Evolutionary conservation across 2,329 filamentous ascomycete species (phyloP).

Genomic region (Tetracladium maxilliforme): DNA sequence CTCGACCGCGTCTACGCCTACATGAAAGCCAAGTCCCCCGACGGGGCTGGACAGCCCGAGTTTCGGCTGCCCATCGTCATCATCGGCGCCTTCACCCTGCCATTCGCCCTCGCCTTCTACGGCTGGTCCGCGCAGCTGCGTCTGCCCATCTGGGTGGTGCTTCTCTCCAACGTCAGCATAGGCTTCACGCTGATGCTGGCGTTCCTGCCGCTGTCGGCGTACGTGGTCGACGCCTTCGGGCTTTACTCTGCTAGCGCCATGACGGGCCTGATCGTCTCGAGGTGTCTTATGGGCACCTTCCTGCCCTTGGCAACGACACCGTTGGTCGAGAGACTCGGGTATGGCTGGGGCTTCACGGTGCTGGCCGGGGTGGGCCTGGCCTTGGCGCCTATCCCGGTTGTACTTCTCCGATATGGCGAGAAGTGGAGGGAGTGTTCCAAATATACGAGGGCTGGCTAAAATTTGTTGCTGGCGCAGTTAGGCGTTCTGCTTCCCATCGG

Average conservation of each 20-base stretch:
- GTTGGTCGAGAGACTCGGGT: slow-evolving; percentile 30
- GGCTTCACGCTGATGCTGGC: slow-evolving; percentile 29
- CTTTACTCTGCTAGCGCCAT: slow-evolving; percentile 40
- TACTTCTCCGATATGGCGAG: slow-evolving; percentile 33
- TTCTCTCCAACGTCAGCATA: slow-evolving; percentile 26
- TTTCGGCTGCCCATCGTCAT: slow-evolving; percentile 36
- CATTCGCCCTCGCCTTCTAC: slow-evolving; percentile 27
- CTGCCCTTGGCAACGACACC: slow-evolving; percentile 35
- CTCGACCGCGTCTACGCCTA: slow-evolving; percentile 41
- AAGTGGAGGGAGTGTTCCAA: slow-evolving; percentile 33
- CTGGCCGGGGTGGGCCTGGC: slow-evolving; percentile 24
- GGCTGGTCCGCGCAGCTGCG: slow-evolving; percentile 32
- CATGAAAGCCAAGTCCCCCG: slow-evolving; percentile 22
- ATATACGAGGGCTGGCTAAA: slow-evolving; percentile 26
- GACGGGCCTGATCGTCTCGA: slow-evolving; percentile 37
- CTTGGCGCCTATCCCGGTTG: slow-evolving; percentile 32
- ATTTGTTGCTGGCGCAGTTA: slow-evolving; percentile 6
- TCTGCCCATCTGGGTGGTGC: slow-evolving; percentile 24
- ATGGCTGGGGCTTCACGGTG: slow-evolving; percentile 32
- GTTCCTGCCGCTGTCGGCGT: slow-evolving; percentile 34
- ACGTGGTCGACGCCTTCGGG: slow-evolving; percentile 41
- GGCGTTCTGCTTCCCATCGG: too few species aligned
- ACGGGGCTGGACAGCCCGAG: slow-evolving; percentile 31
- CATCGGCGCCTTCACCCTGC: slow-evolving; percentile 28
- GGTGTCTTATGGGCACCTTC: slow-evolving; percentile 40